Evolutionary conservation across 139 green algal species (phyloP).

Genomic region (Chlamydomonas asymmetrica): DNA sequence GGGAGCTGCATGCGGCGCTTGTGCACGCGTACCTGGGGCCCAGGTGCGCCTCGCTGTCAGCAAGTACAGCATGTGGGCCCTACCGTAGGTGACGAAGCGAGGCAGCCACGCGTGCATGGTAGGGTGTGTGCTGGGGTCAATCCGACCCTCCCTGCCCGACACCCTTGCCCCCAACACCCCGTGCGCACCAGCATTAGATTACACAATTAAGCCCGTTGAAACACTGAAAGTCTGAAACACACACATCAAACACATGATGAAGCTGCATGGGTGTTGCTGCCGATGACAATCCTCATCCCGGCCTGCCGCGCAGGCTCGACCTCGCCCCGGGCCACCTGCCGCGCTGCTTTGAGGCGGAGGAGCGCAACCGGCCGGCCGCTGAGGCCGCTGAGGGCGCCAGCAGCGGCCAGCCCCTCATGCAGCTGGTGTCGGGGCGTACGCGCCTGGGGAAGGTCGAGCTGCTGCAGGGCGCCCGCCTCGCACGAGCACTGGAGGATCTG

Average conservation of each 20-base stretch:
- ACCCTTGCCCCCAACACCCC: too few relatives aligned
- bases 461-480: constrained; percentile 1
- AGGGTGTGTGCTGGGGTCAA: too few relatives aligned
- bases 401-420: constrained; percentile 27
- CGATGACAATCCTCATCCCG: too few relatives aligned
- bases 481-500: not conserved
- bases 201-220: too few relatives aligned
- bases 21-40: constrained; percentile 46
- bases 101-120: too few relatives aligned
- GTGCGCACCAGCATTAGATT: too few relatives aligned
- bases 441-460: constrained; percentile 30
- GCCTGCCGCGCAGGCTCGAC: not conserved
- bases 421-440: constrained; percentile 44
- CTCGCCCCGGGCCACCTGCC: constrained; percentile 38
- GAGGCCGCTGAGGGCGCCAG: too few relatives aligned
- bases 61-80: not conserved
- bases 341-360: constrained; percentile 38
- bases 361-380: constrained; percentile 13
- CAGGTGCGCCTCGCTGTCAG: constrained; percentile 5
- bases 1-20: constrained; percentile 36
- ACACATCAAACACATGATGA: too few relatives aligned
- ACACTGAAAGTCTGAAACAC: too few relatives aligned
- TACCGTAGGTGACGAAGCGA: not conserved
- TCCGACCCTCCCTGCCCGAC: too few relatives aligned
- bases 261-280: too few relatives aligned